Base-by-base conservation (phyloP, 148 eudicot genomes). In the Cornus suecica region DNA sequence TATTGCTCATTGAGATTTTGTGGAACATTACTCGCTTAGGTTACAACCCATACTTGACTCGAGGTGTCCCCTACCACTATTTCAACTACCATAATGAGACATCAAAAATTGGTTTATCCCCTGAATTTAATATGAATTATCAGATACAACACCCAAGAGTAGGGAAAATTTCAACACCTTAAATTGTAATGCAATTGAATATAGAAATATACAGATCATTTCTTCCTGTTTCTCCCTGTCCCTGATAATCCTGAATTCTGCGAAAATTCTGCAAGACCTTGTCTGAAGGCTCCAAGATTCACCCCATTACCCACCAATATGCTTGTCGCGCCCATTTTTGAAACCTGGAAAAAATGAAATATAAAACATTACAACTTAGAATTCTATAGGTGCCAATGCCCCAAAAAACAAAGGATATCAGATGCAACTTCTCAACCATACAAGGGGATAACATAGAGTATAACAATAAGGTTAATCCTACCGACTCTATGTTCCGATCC, bases 271-370 rank as follows among this genome's bases (percentile, higher is more conserved):
- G 77, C 72, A 45, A 92, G 88, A 66, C 97, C 97, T 84, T 83
- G 85, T 37, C 82, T 80, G 34, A 92, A 79, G 65, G 95, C 97
- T 62, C 80, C 88, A 66, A 88, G 89, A 80, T 86, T 85, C 62
- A 90, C 90, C 65, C 97, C 97, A 66, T 87, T 74, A 41, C 79
- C 74, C 22, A 92, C 95, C 72, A 89, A 80, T 79, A 90, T 89
- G 83, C 93, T 89, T n/a, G 91, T 90, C 48, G 80, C 97, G 15
- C 97, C 97, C 93, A 90, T 87, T 37, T 89, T 88, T 18, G 89
- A 82, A 24, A 86, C 87, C 90, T 87, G 86, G 10, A 23, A 45
- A 67, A 26, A 15, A 70, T n/a, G n/a, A n/a, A n/a, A n/a, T n/a
- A 4, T 24, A 22, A 58, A 58, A 58, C 5, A 14, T 22, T 58